Base-by-base conservation (phyloP, 179 eudicot genomes). In the Beta lomatogona region DNA sequence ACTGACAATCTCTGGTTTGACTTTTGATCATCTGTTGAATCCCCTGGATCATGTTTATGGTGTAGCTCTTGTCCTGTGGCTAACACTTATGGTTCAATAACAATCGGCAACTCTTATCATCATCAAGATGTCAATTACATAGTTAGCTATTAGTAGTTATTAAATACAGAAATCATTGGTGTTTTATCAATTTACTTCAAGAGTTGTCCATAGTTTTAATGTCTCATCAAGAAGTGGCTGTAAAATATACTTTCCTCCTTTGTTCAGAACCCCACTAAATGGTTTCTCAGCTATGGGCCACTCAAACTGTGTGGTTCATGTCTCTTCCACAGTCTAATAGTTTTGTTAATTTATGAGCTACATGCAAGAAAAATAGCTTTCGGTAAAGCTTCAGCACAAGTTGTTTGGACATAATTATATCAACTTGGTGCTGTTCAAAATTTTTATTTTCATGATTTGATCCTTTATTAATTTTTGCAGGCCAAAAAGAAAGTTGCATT, bases 401-500 rank as follows among this genome's bases (percentile, higher is more conserved):
- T 52, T 66, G 28, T 55, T 58, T 79, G 44, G 41, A 72, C 77
- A 45, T 25, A 5, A 19, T 14, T 75, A 15, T 70, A 55, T 48
- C 7, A 21, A 59, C 55, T 67, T 65, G 73, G 31, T 66, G 44
- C 16, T 16, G 14, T 70, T 75, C 36, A 55, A n/a, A 18, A 36
- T 36, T 53, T 45, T 13, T 50, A 36, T 45, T 36, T 16, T 78
- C 50, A 59, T 70, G 22, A 52, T 66, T 50, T 58, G 60, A 54
- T 59, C 57, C n/a, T 61, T 58, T 80, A 46, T 9, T 82, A 46
- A 74, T 82, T 81, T 44, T 59, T 86, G 80, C 88, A 97, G 99
- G 99, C 98, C 60, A 94, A 97, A 90, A 97, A 94, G 88, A 97
- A 97, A 81, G 98, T 94, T 71, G 98, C 98, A 46, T 90, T 97